Conservation (phyloP, 2,329 filamentous ascomycete species). For the Colletotrichum truncatum region DNA sequence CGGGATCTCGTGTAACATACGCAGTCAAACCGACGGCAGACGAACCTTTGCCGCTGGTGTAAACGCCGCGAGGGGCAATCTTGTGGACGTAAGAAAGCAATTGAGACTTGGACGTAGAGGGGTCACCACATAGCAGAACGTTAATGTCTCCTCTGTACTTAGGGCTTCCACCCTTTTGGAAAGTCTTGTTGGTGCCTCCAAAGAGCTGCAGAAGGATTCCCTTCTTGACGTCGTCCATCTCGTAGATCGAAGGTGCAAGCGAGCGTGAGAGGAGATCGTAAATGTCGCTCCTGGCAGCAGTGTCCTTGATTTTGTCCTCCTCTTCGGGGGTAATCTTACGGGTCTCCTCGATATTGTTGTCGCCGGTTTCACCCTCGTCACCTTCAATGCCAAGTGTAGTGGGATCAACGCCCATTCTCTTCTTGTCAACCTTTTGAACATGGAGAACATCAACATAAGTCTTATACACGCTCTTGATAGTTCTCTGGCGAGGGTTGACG, state of each 20-base stretch:
- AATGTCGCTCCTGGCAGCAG: slow-evolving; percentile 82
- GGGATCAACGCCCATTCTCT: slow-evolving; percentile 88
- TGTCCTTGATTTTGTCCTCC: slow-evolving; percentile 86
- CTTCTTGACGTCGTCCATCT: slow-evolving; percentile 99
- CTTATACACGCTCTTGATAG: slow-evolving; percentile 96
- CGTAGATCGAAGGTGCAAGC: slow-evolving; percentile 93
- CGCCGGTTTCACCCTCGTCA: slow-evolving; percentile 68
- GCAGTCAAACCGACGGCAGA: slow-evolving; percentile 85
- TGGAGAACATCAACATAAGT: slow-evolving; percentile 96
- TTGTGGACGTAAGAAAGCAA: slow-evolving; percentile 95
- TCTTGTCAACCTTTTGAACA: slow-evolving; percentile 96
- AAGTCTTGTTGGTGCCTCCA: slow-evolving; percentile 97
- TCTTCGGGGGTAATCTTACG: slow-evolving; percentile 87
- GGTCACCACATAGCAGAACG: slow-evolving; percentile 94
- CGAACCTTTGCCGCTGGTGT: slow-evolving; percentile 83
- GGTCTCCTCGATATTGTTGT: slow-evolving; percentile 82
- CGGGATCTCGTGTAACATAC: slow-evolving; percentile 82
- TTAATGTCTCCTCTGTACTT: slow-evolving; percentile 98
- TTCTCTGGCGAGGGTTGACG: slow-evolving; percentile 90
- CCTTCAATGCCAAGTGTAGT: slow-evolving; percentile 88
- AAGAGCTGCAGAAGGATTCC: slow-evolving; percentile 96
- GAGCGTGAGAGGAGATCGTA: slow-evolving; percentile 94
- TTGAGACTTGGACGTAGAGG: slow-evolving; percentile 96
- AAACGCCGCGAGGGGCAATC: slow-evolving; percentile 89
- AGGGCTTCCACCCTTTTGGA: slow-evolving; percentile 94